These are phyloP conservation scores for Lobosporangium transversale DNA, from an alignment of 192 early-diverging fungal genomes.

Conservation along the genomic window DNA sequence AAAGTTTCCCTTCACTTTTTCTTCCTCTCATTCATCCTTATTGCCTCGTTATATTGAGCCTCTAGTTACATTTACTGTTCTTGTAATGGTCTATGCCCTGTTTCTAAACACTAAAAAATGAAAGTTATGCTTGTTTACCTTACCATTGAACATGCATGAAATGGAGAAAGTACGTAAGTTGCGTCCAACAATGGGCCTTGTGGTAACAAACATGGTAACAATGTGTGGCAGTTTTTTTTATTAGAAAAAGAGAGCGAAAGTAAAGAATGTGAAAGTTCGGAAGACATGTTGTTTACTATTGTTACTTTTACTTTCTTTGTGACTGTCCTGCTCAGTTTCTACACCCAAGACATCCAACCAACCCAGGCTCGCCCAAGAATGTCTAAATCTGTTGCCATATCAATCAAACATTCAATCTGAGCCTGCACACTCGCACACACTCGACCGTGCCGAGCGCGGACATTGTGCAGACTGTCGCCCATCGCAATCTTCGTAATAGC, in stretches of 20 bases:
- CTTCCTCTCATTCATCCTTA: no score
- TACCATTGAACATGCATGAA: constrained; percentile 38
- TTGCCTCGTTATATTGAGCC: no score
- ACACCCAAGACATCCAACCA: constrained; percentile 67
- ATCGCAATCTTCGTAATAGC: constrained; percentile 56
- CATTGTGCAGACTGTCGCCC: constrained; percentile 58
- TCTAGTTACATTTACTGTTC: no score
- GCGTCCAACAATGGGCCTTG: constrained; percentile 29
- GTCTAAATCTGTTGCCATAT: constrained; percentile 78
- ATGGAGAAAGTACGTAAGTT: constrained; percentile 36
- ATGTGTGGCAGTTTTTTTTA: constrained; percentile 19
- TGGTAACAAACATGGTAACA: constrained; percentile 32
- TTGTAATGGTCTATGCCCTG: no score
- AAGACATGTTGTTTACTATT: no score
- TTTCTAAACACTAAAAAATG: background rate
- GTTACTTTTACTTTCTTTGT: no score
- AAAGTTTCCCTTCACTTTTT: no score
- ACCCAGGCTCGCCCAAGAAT: constrained; percentile 71
- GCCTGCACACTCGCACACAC: constrained; percentile 63
- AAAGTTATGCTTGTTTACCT: background rate
- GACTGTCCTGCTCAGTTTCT: no score
- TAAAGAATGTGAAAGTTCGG: no score
- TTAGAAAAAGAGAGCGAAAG: no score
- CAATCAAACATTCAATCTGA: constrained; percentile 79
- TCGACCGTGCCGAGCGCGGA: constrained; percentile 56